A percentile compares a stretch with the other conserved stretches of the same genome.
phyloP scores from a whole-genome alignment of 2,329 filamentous ascomycete genomes.

The Periconia sp. region DNA sequence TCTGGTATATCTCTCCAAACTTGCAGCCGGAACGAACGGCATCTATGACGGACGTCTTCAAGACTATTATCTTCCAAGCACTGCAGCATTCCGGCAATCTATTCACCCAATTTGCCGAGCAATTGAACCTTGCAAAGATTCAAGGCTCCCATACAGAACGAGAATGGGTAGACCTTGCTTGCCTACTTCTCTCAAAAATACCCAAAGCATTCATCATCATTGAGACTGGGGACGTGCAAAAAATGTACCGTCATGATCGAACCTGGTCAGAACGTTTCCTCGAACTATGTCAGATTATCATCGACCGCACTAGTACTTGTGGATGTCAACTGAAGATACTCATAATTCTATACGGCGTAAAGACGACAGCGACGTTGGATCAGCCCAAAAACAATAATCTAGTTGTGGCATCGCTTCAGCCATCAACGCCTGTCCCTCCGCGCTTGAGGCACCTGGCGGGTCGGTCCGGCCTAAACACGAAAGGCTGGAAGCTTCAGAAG shows the following conservation, averaged over 20 bases:
- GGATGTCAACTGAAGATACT: slow-evolving; percentile 6
- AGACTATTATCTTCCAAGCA: slow-evolving; percentile 8
- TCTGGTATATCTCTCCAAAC: slow-evolving; percentile 9
- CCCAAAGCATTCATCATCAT: slow-evolving; percentile 12
- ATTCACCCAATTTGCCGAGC: slow-evolving; percentile 8
- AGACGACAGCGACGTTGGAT: not conserved
- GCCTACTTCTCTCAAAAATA: slow-evolving; percentile 11
- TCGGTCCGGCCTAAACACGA: not conserved
- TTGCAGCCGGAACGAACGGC: not conserved
- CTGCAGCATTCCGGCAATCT: slow-evolving; percentile 2
- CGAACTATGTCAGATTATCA: slow-evolving; percentile 3
- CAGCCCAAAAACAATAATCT: not conserved
- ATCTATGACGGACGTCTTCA: slow-evolving; percentile 8
- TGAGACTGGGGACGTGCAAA: slow-evolving; percentile 7
- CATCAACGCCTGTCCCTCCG: slow-evolving; percentile 1
- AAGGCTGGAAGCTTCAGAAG: slow-evolving; percentile 4
- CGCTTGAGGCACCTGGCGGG: slow-evolving; percentile 1
- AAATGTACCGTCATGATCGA: slow-evolving; percentile 4
- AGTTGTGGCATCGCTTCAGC: not conserved
- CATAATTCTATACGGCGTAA: slow-evolving; percentile 5
- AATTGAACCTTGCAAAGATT: slow-evolving; percentile 10
- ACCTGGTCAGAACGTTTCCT: slow-evolving; percentile 10
- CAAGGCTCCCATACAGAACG: slow-evolving; percentile 11
- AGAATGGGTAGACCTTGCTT: slow-evolving; percentile 15
- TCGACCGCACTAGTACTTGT: not conserved